A percentile compares a stretch with the other conserved stretches of the same genome.
phyloP scores from a whole-genome alignment of 1,284 basidiomycete species.

The Trichosporon ovoides region DNA sequence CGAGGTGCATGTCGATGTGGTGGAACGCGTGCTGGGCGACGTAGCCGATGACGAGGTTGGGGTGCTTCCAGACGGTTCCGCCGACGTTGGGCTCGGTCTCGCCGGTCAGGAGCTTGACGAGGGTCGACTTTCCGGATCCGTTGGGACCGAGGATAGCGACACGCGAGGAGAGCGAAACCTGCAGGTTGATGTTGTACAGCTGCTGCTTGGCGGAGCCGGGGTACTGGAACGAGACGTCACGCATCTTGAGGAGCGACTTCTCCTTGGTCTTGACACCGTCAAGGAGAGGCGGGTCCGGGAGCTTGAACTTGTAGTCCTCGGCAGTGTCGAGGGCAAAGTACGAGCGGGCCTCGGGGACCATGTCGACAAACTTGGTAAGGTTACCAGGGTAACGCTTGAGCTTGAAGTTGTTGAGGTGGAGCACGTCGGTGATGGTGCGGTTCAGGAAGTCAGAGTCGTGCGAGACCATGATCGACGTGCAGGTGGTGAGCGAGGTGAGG shows the following conservation, averaged over 20 bases:
- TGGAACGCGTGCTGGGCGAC: conserved; percentile 99
- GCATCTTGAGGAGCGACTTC: conserved; percentile 95
- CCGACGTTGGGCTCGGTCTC: conserved; percentile 95
- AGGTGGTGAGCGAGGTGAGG: conserved; percentile 77
- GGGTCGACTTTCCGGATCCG: conserved; percentile 96
- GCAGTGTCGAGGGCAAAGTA: conserved; percentile 92
- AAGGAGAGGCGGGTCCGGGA: conserved; percentile 89
- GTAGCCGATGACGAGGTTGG: conserved; percentile 97
- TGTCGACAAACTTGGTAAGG: conserved; percentile 90
- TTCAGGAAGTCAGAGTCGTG: conserved; percentile 99
- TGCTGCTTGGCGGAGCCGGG: conserved; percentile 78
- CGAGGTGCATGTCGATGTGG: conserved; percentile 95
- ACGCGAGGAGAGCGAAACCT: conserved; percentile 95
- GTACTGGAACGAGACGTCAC: conserved; percentile 96
- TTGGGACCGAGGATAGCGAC: conserved; percentile 95
- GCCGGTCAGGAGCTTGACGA: conserved; percentile 97
- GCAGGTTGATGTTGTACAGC: conserved; percentile 88
- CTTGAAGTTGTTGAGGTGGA: conserved; percentile 99
- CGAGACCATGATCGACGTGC: conserved; percentile 97
- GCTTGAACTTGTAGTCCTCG: conserved; percentile 95
- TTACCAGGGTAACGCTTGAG: conserved; percentile 95
- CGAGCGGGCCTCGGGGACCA: conserved; percentile 94
- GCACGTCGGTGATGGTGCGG: conserved; percentile 96
- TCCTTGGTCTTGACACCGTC: conserved; percentile 99
- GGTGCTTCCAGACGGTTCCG: conserved; percentile 98